Percentiles rank a stretch among this genome's conserved stretches.
Conservation (phyloP, 1,139 yeast genomes). For the Debaryomycetaceae sp. region DNA sequence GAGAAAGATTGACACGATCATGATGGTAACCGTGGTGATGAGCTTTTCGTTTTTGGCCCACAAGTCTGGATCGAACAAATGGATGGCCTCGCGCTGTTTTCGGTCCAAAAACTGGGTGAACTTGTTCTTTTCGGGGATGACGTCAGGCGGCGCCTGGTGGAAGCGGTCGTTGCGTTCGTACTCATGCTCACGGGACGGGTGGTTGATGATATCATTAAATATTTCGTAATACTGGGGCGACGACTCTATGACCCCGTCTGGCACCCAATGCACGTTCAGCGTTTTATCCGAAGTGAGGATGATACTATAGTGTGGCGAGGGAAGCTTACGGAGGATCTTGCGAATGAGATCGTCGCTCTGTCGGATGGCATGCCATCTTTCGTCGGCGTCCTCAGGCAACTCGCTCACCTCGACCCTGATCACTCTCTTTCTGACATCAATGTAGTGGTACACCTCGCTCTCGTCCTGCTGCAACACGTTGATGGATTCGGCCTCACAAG, state of each 20-base stretch:
- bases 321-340: slow-evolving; percentile 56
- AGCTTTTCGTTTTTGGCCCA: slow-evolving; percentile 41
- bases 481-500: slow-evolving; percentile 48
- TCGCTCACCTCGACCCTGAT: slow-evolving; percentile 52
- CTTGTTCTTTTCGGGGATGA: slow-evolving; percentile 30
- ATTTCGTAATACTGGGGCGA: slow-evolving; percentile 36
- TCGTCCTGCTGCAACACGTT: slow-evolving; percentile 36
- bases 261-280: slow-evolving; percentile 29
- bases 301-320: slow-evolving; percentile 61
- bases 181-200: slow-evolving; percentile 45
- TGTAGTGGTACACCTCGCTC: slow-evolving; percentile 41
- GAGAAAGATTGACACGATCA: slow-evolving; percentile 15
- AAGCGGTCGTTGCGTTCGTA: slow-evolving; percentile 53
- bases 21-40: slow-evolving; percentile 32
- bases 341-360: slow-evolving; percentile 52
- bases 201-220: slow-evolving; percentile 46
- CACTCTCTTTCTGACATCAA: slow-evolving; percentile 60
- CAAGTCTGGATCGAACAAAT: slow-evolving; percentile 34
- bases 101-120: slow-evolving; percentile 29
- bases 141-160: slow-evolving; percentile 31
- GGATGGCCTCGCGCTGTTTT: slow-evolving; percentile 32
- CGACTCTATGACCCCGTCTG: slow-evolving; percentile 21
- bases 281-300: slow-evolving; percentile 41
- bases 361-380: slow-evolving; percentile 19
- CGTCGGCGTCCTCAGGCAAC: slow-evolving; percentile 32